Conservation (phyloP, 2,329 filamentous ascomycete genomes). For the Pseudogymnoascus sp. region DNA sequence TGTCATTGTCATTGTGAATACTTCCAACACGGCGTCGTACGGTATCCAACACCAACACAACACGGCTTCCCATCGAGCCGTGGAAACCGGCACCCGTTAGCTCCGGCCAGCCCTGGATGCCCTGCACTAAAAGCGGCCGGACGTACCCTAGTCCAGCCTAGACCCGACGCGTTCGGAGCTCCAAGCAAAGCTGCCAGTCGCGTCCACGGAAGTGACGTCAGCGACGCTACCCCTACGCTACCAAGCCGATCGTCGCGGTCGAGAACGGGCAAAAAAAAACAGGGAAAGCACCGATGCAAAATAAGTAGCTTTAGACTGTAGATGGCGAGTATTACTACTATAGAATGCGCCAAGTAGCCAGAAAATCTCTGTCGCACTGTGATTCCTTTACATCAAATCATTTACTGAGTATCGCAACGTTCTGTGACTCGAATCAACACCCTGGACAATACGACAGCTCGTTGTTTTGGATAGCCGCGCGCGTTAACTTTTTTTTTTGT, state of each 20-base stretch:
- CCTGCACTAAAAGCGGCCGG: conserved; percentile 3
- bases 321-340: neutral
- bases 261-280: conserved; percentile 8
- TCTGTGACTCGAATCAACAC: neutral
- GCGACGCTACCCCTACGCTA: neutral
- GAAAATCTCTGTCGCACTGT: conserved; percentile 1
- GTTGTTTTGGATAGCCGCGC: conserved; percentile 11
- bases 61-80: neutral
- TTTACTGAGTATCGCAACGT: neutral
- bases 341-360: neutral
- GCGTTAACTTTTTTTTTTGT: neutral
- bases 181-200: conserved; percentile 3
- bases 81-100: neutral
- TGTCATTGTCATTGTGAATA: neutral
- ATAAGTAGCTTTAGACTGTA: neutral
- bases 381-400: neutral
- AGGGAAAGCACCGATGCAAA: neutral
- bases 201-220: neutral
- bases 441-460: neutral
- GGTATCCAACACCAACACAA: too few relatives aligned
- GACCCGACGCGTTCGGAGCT: conserved; percentile 1
- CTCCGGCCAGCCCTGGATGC: neutral
- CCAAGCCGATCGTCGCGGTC: neutral
- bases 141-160: neutral
- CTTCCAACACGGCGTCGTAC: too few relatives aligned